These are phyloP conservation scores for Pluteus cervinus DNA, from an alignment of 768 basidiomycete species.

Conservation along the genomic window DNA sequence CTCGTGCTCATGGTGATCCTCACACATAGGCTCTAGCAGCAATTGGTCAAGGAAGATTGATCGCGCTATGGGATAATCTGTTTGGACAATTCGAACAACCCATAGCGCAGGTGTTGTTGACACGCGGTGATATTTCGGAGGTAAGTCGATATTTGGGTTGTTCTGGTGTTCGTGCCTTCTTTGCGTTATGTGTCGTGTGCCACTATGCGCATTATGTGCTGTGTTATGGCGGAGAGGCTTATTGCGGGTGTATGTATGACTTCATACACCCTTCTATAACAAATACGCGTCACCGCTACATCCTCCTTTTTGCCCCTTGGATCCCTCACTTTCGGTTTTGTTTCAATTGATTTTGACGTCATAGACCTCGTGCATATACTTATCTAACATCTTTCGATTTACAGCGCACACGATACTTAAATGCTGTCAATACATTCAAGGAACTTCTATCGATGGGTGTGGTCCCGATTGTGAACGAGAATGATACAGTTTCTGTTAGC, in stretches of 20 bases:
- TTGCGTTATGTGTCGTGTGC: too few species aligned
- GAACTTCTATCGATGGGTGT: conserved; percentile 92
- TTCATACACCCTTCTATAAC: too few species aligned
- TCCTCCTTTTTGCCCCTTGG: too few species aligned
- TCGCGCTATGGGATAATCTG: conserved; percentile 95
- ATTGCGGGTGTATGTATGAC: too few species aligned
- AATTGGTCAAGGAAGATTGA: conserved; percentile 93
- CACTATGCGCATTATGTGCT: too few species aligned
- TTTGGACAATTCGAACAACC: conserved; percentile 93
- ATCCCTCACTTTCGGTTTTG: too few species aligned
- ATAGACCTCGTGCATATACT: conserved; percentile 8
- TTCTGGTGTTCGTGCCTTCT: not conserved
- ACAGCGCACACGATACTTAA: conserved; percentile 90
- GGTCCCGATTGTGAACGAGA: conserved; percentile 98
- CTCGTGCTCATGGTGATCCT: conserved; percentile 1
- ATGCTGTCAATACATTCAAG: conserved; percentile 92
- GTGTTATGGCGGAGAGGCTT: too few species aligned
- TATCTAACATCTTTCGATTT: conserved; percentile 15
- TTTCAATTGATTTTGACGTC: too few species aligned
- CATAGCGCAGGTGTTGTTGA: conserved; percentile 91
- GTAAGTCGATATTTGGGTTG: conserved; percentile 35
- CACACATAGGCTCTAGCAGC: conserved; percentile 80
- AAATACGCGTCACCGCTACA: too few species aligned
- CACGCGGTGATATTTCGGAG: conserved; percentile 95
- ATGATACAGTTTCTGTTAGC: conserved; percentile 96